Evolutionary conservation across 2,329 filamentous ascomycete genomes (phyloP).

Genomic region (Pleoardoris graminearum): DNA sequence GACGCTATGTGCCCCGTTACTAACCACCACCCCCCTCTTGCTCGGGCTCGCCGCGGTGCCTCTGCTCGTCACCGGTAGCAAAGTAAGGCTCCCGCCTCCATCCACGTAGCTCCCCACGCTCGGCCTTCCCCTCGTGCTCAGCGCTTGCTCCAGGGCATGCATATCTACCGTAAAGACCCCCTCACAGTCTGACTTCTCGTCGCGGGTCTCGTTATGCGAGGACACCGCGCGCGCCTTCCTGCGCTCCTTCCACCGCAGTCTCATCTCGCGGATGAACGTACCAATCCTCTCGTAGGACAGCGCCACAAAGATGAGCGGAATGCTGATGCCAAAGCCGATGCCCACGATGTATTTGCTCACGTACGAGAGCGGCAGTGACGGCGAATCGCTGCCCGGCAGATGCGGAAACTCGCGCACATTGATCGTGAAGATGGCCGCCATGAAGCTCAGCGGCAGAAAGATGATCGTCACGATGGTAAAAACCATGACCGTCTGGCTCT

Average conservation of each 20-base stretch:
- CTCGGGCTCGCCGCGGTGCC: conserved; percentile 27
- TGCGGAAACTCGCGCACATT: conserved; percentile 56
- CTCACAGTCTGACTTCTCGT: conserved; percentile 21
- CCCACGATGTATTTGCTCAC: conserved; percentile 62
- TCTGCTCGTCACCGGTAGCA: conserved; percentile 39
- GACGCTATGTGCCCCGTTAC: neutral
- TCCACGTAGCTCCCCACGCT: conserved; percentile 36
- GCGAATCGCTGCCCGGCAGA: conserved; percentile 27
- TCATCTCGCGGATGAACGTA: conserved; percentile 36
- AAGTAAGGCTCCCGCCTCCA: conserved; percentile 16
- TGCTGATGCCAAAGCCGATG: conserved; percentile 58
- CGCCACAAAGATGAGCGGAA: conserved; percentile 54
- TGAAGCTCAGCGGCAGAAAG: conserved; percentile 60
- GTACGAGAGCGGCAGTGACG: conserved; percentile 51
- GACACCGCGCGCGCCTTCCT: neutral
- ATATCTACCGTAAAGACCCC: conserved; percentile 26
- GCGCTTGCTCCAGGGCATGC: conserved; percentile 30
- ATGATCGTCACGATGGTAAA: conserved; percentile 64
- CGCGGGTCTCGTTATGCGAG: neutral
- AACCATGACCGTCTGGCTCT: conserved; percentile 61
- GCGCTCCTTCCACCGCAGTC: conserved; percentile 21
- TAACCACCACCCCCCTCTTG: conserved; percentile 17
- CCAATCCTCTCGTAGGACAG: conserved; percentile 50
- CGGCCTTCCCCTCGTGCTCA: conserved; percentile 26
- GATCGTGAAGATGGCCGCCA: conserved; percentile 60